Evolutionary conservation across 257 asterid species (phyloP), one percentile per base, ranked within the genome.

Genomic region (Coffea canephora): DNA sequence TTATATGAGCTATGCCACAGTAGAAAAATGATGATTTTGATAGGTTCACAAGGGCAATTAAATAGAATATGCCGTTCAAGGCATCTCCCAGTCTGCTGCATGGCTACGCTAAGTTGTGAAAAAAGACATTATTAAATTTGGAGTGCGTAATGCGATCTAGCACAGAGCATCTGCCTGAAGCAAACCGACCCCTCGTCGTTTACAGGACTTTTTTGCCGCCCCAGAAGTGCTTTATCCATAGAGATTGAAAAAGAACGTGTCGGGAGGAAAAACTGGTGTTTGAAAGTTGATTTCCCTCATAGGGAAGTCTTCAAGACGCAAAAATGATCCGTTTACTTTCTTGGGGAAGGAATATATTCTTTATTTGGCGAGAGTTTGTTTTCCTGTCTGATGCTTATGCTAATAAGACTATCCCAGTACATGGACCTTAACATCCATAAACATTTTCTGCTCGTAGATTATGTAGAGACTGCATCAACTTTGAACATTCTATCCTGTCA

Each of bases 21-120:
- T 13, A 59, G 55, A 48, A 5, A 57, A n/a, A 65, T 12, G 16
- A 27, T 14, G 25, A 72, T 2, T 65, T 43, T 75, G 8, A 34
- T n/a, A 6, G 78, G 59, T 21, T 74, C 52, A 39, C 8, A 66
- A 62, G 54, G 41, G 69, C 27, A 34, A 54, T 62, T 65, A 64
- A 18, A 78, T 82, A 59, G 70, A 50, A 67, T 21, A n/a, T 72
- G 74, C 59, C 55, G 74, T 25, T 45, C 34, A 59, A 80, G 82
- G 92, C 54, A 89, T 87, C 83, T 84, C 84, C 84, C 77, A 54
- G 18, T 50, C 84, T 82, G 90, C 90, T 85, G 89, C 85, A 87
- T 79, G 85, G 84, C 76, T 79, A 85, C 87, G 89, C 89, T 77
- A 84, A 79, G 86, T 82, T 57, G 21, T 69, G 54, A 5, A 78